Percentiles rank a stretch among this genome's conserved stretches.
Evolutionary conservation across 2,329 filamentous ascomycete species (phyloP).

Genomic region (Hyphodiscus sp.): DNA sequence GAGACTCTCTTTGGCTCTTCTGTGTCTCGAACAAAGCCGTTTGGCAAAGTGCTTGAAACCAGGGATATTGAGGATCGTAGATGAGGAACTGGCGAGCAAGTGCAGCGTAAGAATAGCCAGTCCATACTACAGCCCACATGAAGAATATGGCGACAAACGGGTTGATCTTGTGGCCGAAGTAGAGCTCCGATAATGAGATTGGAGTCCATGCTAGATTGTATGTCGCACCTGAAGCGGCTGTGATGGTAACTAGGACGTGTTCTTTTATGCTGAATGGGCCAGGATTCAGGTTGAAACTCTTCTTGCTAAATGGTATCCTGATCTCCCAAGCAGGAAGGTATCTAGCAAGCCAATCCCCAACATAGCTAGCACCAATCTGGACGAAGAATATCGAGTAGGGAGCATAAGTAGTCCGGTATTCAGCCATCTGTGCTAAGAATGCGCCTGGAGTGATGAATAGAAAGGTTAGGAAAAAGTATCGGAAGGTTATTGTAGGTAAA

Average conservation of each 20-base stretch:
- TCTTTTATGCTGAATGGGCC: slow-evolving; percentile 33
- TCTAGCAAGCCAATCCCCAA: slow-evolving; percentile 38
- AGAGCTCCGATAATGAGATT: slow-evolving; percentile 50
- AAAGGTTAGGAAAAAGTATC: slow-evolving; percentile 49
- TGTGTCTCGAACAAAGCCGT: slow-evolving; percentile 53
- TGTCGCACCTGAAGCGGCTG: slow-evolving; percentile 35
- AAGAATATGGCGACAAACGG: slow-evolving; percentile 51
- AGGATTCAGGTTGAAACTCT: slow-evolving; percentile 38
- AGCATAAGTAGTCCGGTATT: slow-evolving; percentile 47
- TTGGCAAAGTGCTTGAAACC: slow-evolving; percentile 46
- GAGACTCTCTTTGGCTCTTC: slow-evolving; percentile 43
- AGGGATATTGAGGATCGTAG: slow-evolving; percentile 51
- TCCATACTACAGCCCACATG: slow-evolving; percentile 53
- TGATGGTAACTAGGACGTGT: slow-evolving; percentile 35
- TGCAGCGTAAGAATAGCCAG: slow-evolving; percentile 52
- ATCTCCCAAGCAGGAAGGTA: slow-evolving; percentile 40
- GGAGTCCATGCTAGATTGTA: slow-evolving; percentile 45
- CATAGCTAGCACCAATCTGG: slow-evolving; percentile 43
- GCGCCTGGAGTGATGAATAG: slow-evolving; percentile 52
- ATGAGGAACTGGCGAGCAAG: slow-evolving; percentile 50
- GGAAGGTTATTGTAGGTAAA: slow-evolving; percentile 51
- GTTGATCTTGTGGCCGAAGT: slow-evolving; percentile 46
- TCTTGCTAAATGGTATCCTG: slow-evolving; percentile 34
- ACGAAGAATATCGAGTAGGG: slow-evolving; percentile 56
- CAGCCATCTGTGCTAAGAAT: slow-evolving; percentile 49